These are phyloP conservation scores for Chloris gayana DNA, from an alignment of 176 grass and related monocot species.

Conservation along the genomic window DNA sequence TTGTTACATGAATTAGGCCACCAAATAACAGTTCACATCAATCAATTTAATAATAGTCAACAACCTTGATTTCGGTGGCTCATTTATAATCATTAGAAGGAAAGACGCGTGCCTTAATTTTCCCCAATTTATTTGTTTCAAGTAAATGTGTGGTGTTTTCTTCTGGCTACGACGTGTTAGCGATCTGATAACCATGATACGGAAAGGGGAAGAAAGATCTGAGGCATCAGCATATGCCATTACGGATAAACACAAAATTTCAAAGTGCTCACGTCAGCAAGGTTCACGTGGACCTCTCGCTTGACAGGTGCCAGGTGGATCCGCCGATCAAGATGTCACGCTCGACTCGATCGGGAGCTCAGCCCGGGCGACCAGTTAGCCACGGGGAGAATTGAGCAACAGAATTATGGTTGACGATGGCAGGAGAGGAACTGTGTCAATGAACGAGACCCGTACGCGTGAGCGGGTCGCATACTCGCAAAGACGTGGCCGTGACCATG, in stretches of 20 bases:
- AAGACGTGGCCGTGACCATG: too few species aligned
- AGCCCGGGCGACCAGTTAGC: not conserved
- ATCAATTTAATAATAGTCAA: not conserved
- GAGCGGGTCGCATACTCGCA: too few species aligned
- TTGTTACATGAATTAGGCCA: not conserved
- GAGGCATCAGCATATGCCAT: not conserved
- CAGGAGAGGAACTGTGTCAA: too few species aligned
- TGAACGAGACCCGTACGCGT: too few species aligned
- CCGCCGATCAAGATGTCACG: not conserved
- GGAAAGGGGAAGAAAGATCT: not conserved
- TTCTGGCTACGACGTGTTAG: not conserved
- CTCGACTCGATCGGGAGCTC: not conserved
- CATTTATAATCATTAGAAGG: conserved; percentile 1
- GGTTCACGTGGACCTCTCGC: not conserved
- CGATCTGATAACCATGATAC: not conserved
- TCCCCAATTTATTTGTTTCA: too few species aligned
- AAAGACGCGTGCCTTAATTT: not conserved
- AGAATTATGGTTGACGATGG: not conserved
- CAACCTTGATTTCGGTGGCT: not conserved
- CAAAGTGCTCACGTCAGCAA: not conserved
- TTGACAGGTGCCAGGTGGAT: not conserved
- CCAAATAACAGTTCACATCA: not conserved
- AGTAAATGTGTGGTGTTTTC: not conserved
- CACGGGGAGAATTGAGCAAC: not conserved
- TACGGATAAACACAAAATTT: not conserved